Base-by-base conservation (phyloP, 768 basidiomycete species). In the Psilocybe azurescens region DNA sequence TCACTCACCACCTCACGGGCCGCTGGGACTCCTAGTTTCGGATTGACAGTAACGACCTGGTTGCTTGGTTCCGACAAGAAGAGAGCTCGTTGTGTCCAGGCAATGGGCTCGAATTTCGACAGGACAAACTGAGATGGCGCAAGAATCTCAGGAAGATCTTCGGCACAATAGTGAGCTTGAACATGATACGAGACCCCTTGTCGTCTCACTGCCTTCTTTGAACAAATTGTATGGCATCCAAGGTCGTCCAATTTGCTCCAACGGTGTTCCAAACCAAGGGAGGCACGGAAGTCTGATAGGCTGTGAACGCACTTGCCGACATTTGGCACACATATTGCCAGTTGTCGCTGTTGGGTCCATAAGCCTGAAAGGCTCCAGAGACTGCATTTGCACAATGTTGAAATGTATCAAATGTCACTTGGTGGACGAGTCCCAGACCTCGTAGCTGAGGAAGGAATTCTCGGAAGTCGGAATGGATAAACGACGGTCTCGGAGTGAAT, bases 201-300 rank as follows among this genome's bases (percentile, higher is more conserved):
- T 36, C 61, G 57, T 8, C 60, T 62, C 29, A 46, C 36, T 16
- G 29, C 49, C 32, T 70, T 52, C 1, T 75, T 4, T 79, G 79
- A 52, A 83, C 72, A 56, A 84, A 84, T 3, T 73, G 65, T 6
- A 80, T 60, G n/a, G 57, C 7, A 49, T 78, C 74, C 30, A 81
- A 53, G 3, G 47, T 50, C 2, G 33, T 28, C 66, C 66, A 67
- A 4, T 16, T 7, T 2, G 16, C 32, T n/a, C 41, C 10, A 28
- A 24, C 18, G 16, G 54, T 39, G 64, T 39, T 39, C 41, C 8
- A 58, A 6, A 65, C 18, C 33, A 56, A 30, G 2, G 58, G 36
- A 3, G 66, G 61, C 13, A 67, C 53, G n/a, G 14, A 33, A 2
- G 32, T 36, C 18, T 53, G 65, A 48, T 61, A 61, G 0, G 53